Base-by-base conservation (phyloP, 2,329 filamentous ascomycete species). In the Exophiala bonariae region DNA sequence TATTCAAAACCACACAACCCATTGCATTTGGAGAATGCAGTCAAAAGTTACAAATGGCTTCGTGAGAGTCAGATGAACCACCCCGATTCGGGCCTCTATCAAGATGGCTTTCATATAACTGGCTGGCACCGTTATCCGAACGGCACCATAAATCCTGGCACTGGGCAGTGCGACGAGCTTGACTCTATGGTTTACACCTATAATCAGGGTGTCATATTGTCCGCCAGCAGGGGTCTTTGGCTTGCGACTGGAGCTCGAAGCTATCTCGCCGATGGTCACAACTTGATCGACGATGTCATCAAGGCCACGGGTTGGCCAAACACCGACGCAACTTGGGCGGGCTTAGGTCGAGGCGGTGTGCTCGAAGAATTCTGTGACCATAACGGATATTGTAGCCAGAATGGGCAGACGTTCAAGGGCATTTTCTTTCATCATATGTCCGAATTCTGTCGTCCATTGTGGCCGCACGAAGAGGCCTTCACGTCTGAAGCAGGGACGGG, bases 161-260 rank as follows among this genome's bases (percentile, higher is more conserved):
- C 87, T 46, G 83, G 80, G 1, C 76, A 81, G 54, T 96, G 92
- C 65, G 88, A 96, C 63, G 66, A 80, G 40, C 81, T 90, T 39
- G 88, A 96, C 66, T 82, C 91, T 58, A 92, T 90, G 83, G 86
- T 96, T 7, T 96, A 91, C 67, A 95, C 90, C 0, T 96, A 97
- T 72, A 97, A 97, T 68, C 92, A 97, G 67, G 92, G 91, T 17
- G 89, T 96, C 3, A 62, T 97, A 1, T 78, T 96, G 17, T 90
- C 87, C 3, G 91, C 89, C 10, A 80, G 89, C 45, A 81, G 88
- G 26, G 87, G 85, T 1, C 76, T 96, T 0, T 96, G 87, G 81
- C 79, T 87, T 52, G 83, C 82, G 11, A 96, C 88, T 0, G 86
- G 86, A 10, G 79, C 82, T n/a, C 66, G 73, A 2, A 75, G 71